A percentile compares a stretch with the other conserved stretches of the same genome.
phyloP scores from a whole-genome alignment of 345 rosid genomes.

The Eucalyptus erythrocorys region DNA sequence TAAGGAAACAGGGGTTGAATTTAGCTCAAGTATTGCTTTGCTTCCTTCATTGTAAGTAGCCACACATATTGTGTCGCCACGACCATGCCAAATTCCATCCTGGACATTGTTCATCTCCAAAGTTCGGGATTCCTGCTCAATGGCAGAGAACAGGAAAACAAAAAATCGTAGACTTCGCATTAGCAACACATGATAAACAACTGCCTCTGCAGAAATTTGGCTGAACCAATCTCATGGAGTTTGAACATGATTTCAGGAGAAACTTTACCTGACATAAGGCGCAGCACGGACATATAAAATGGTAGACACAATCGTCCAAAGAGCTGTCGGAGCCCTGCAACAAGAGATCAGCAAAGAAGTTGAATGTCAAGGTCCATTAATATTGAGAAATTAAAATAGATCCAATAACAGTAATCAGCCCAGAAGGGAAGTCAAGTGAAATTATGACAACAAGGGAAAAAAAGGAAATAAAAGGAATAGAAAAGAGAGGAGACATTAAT shows the following conservation, averaged over 20 bases:
- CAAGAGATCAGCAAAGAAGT: neutral
- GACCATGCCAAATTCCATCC: conserved; percentile 90
- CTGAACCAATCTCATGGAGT: neutral
- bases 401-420: neutral
- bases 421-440: neutral
- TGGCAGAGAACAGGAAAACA: neutral
- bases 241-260: neutral
- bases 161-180: neutral
- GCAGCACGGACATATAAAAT: conserved; percentile 71
- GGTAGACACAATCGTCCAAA: conserved; percentile 66
- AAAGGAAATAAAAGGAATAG: neutral
- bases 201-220: neutral
- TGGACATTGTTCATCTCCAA: conserved; percentile 95
- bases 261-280: conserved; percentile 60
- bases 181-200: neutral
- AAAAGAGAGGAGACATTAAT: neutral
- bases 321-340: conserved; percentile 58
- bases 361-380: neutral
- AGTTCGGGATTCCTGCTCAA: conserved; percentile 70
- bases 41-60: conserved; percentile 45
- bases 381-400: neutral
- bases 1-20: conserved; percentile 27
- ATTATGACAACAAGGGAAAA: neutral
- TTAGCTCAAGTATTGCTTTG: conserved; percentile 36
- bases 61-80: conserved; percentile 78